phyloP scores from a whole-genome alignment of 441 rosid genomes.

The Erysimum cheiri region DNA sequence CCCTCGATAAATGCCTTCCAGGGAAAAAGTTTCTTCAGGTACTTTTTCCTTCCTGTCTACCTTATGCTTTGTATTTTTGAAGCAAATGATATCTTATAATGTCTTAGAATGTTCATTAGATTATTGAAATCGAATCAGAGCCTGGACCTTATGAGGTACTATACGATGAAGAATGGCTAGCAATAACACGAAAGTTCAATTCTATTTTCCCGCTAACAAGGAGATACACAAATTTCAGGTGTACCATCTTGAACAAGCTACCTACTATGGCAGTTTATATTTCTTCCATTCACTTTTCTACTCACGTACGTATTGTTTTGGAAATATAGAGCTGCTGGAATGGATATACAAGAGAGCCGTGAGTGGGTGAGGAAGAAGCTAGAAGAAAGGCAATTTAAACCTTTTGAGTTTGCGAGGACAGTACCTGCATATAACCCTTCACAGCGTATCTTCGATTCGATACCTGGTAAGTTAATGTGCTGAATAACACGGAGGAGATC shows the following conservation, averaged over 20 bases:
- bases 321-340: slow-evolving; percentile 49
- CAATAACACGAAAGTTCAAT: slow-evolving; percentile 70
- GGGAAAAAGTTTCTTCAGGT: slow-evolving; percentile 82
- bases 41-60: slow-evolving; percentile 18
- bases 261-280: slow-evolving; percentile 21
- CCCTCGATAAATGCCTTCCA: slow-evolving; percentile 87
- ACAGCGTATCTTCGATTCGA: slow-evolving; percentile 44
- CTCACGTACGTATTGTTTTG: slow-evolving; percentile 8
- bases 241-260: slow-evolving; percentile 26
- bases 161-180: slow-evolving; percentile 93
- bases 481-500: background rate
- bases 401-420: slow-evolving; percentile 71
- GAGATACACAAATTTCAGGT: slow-evolving; percentile 62
- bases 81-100: slow-evolving; percentile 37
- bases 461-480: slow-evolving; percentile 48
- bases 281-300: background rate
- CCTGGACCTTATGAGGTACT: slow-evolving; percentile 78
- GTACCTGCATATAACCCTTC: slow-evolving; percentile 65
- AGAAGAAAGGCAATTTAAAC: slow-evolving; percentile 64
- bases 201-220: slow-evolving; percentile 66
- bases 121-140: slow-evolving; percentile 80
- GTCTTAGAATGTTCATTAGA: slow-evolving; percentile 49
- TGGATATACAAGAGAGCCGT: slow-evolving; percentile 66
- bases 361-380: slow-evolving; percentile 73
- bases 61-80: slow-evolving; percentile 22